Evolutionary conservation across 179 eudicot genomes (phyloP).

Genomic region (Beta macrorhiza): DNA sequence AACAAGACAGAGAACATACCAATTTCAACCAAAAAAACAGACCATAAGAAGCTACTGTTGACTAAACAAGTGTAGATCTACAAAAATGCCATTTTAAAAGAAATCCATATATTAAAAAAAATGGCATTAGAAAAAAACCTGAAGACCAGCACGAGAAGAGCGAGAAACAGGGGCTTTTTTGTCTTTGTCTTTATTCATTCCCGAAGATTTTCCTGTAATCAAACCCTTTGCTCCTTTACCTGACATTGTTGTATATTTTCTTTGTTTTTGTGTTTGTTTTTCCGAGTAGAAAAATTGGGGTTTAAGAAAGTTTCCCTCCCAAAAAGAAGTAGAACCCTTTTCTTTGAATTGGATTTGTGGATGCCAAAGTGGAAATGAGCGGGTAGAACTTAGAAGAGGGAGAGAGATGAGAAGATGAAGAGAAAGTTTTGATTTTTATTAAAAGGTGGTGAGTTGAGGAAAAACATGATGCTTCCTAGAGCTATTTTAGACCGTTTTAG

Average conservation of each 20-base stretch:
- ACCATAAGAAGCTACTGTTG: too few relatives aligned
- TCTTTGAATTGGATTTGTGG: constrained; percentile 7
- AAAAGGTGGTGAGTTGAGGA: neutral
- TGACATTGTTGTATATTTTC: constrained; percentile 36
- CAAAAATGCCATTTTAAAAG: constrained; percentile 2
- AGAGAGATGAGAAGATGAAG: neutral
- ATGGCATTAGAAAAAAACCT: constrained; percentile 26
- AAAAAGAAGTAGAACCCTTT: constrained; percentile 1
- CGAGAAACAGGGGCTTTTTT: constrained; percentile 53
- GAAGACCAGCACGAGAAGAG: constrained; percentile 63
- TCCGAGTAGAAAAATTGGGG: neutral
- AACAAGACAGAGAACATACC: too few relatives aligned
- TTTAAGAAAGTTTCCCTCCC: constrained; percentile 16
- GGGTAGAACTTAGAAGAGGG: constrained; percentile 16
- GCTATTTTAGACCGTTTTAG: too few relatives aligned
- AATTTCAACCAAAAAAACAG: neutral
- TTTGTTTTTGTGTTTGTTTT: neutral
- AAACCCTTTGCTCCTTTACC: constrained; percentile 63
- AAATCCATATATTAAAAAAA: neutral
- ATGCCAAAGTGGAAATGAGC: neutral
- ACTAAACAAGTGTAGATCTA: constrained; percentile 29
- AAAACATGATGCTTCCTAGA: too few relatives aligned
- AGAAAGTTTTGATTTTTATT: neutral
- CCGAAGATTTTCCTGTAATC: constrained; percentile 41
- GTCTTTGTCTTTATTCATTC: constrained; percentile 48